Evolutionary conservation across 306 rosid species (phyloP).

Genomic region (Vicia sativa): DNA sequence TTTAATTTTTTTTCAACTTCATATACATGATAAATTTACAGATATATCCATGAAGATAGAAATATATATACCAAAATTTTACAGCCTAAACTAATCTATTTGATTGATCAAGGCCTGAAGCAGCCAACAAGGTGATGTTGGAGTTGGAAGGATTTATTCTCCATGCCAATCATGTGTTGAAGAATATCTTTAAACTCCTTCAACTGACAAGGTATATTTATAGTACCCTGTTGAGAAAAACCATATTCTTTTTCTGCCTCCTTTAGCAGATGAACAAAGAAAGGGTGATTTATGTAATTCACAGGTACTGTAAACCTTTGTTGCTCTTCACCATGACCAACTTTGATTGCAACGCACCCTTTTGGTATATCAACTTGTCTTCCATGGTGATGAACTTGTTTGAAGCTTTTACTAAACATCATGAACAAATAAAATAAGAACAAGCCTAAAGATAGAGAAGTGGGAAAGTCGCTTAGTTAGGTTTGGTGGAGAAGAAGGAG

Average conservation of each 20-base stretch:
- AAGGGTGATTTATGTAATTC: constrained; percentile 74
- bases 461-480: not conserved
- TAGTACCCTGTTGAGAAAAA: constrained; percentile 70
- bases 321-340: constrained; percentile 62
- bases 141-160: constrained; percentile 34
- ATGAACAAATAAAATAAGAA: no score
- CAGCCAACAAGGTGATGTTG: constrained; percentile 46
- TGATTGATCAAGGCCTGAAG: constrained; percentile 21
- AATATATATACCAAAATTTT: no score
- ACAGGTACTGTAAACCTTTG: constrained; percentile 79
- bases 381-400: constrained; percentile 26
- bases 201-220: constrained; percentile 73
- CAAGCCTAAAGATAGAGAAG: not conserved
- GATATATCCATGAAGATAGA: no score
- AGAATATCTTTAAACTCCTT: constrained; percentile 63
- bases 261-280: constrained; percentile 61
- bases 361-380: constrained; percentile 52
- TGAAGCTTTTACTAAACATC: constrained; percentile 33
- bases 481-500: not conserved
- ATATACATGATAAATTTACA: no score
- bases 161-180: constrained; percentile 59
- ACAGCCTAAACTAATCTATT: no score
- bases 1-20: no score
- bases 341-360: constrained; percentile 79
- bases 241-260: constrained; percentile 86